Base-by-base conservation (phyloP, 176 grass and related monocot genomes). In the Zea luxurians region DNA sequence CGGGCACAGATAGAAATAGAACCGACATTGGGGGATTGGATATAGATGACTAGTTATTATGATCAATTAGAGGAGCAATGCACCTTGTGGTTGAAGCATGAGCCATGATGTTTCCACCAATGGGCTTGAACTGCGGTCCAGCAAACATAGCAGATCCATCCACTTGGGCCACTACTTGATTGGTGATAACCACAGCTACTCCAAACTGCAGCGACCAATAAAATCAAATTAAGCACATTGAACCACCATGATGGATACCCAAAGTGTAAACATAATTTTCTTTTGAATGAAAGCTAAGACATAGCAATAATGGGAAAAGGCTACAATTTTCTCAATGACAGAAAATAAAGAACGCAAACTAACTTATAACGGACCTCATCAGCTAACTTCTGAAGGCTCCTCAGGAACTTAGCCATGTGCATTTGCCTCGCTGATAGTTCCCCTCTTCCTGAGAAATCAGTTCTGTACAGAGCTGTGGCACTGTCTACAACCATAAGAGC, bases 401-500 rank as follows among this genome's bases (percentile, higher is more conserved):
- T 89, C 50, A 94, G 70, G 70, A 98, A 98, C 81, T 94, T 98
- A n/a, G 96, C 92, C 80, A 92, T 89, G 81, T 98, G 89, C 96
- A 98, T 95, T 89, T 98, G 96, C 80, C 96, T 92, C 7, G 95
- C 95, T 47, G 96, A 98, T 59, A 95, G 72, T 67, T 98, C 92
- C 65, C 95, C 95, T 84, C 95, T 77, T 83, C 95, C 95, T 21
- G 91, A 98, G 87, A 98, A 98, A 88, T 98, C 89, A 77, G 89
- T 94, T 86, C 89, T 88, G 83, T 94, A 98, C 68, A 98, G 78
- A 88, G 89, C 89, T 50, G 95, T 94, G 15, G 95, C 91, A 87
- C 95, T 98, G 74, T 94, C 95, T 74, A 98, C 95, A 83, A 94
- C 82, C 96, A 98, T 98, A 18, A 98, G 84, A 89, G 96, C 92